Conservation (phyloP, 176 grass and related monocot genomes). For the Aegilops longissima region DNA sequence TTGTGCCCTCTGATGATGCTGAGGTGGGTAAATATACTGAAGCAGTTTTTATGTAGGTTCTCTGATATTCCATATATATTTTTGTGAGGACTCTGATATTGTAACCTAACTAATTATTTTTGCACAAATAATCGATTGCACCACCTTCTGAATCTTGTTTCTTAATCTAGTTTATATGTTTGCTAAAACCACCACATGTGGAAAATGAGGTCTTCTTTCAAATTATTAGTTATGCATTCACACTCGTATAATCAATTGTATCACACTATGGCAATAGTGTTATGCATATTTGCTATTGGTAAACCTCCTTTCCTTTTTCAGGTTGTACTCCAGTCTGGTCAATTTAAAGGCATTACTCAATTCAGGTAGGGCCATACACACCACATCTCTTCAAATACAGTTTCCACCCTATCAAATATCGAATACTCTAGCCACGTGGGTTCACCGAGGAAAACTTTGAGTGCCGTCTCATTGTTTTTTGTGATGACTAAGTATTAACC, state of each 20-base stretch:
- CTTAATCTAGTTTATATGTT: not conserved
- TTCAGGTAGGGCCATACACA: slow-evolving; percentile 56
- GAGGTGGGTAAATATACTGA: slow-evolving; percentile 52
- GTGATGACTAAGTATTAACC: not conserved
- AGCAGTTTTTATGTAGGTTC: slow-evolving; percentile 6
- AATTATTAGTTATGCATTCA: not conserved
- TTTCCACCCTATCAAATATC: slow-evolving; percentile 6
- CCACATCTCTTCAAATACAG: not conserved
- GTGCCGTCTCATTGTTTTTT: not conserved
- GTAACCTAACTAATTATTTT: not conserved
- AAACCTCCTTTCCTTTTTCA: slow-evolving; percentile 39
- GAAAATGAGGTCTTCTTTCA: not conserved
- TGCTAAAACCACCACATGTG: not conserved
- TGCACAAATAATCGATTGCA: not conserved
- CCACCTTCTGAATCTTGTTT: not conserved
- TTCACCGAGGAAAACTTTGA: not conserved
- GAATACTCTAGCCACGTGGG: not conserved
- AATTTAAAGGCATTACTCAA: slow-evolving; percentile 72
- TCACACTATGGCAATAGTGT: not conserved
- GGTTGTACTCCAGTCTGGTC: slow-evolving; percentile 72
- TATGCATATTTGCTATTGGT: not conserved
- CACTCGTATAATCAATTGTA: not conserved
- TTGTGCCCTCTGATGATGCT: slow-evolving; percentile 67
- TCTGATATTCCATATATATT: slow-evolving; percentile 11
- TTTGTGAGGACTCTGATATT: not conserved